These are phyloP conservation scores for Fusarium redolens DNA, from an alignment of 2,329 filamentous ascomycete species.

Conservation along the genomic window DNA sequence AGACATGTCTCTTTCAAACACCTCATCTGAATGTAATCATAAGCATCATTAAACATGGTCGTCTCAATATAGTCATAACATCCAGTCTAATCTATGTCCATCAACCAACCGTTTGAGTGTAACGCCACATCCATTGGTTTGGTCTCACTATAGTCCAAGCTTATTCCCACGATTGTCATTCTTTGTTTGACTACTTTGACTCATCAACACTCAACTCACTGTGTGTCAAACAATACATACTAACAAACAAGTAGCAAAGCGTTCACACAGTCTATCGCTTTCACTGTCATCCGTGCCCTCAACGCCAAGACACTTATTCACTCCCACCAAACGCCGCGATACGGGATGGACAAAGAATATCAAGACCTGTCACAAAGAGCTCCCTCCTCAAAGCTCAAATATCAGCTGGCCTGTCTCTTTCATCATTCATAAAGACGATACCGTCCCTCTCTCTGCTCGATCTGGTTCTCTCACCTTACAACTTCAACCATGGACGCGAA, in stretches of 20 bases:
- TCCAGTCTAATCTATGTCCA: neutral
- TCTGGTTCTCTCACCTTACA: too few species aligned
- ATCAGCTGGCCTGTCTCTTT: neutral
- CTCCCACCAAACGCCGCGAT: neutral
- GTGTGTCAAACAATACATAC: neutral
- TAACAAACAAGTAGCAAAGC: neutral
- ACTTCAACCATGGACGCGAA: conserved; percentile 4
- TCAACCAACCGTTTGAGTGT: neutral
- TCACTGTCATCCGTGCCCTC: neutral
- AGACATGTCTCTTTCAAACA: neutral
- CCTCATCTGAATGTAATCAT: neutral
- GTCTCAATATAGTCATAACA: neutral
- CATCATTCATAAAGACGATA: neutral
- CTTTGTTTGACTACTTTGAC: neutral
- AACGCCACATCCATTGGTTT: neutral
- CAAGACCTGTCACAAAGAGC: neutral
- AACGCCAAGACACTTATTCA: neutral
- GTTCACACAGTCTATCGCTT: neutral
- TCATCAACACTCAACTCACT: neutral
- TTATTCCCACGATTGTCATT: neutral
- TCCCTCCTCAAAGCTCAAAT: neutral
- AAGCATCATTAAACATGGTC: neutral
- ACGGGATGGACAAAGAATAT: neutral
- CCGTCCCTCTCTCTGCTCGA: neutral
- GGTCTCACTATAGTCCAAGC: neutral